phyloP scores from a whole-genome alignment of 345 rosid species.

The Pistacia integerrima region DNA sequence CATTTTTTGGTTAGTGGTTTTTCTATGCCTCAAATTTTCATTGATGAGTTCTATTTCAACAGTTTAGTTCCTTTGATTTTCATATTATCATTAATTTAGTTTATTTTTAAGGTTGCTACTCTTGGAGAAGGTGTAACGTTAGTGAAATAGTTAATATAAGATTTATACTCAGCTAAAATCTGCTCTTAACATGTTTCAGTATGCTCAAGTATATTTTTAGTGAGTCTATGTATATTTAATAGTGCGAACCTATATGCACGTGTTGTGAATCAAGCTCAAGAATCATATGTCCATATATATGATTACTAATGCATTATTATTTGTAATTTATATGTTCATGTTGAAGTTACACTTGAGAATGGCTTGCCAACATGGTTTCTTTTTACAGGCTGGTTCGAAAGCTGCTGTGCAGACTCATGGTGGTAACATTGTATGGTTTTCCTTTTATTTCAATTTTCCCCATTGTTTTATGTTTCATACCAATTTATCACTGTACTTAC shows the following conservation, averaged over 20 bases:
- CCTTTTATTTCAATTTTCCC: constrained; percentile 12
- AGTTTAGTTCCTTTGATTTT: constrained; percentile 9
- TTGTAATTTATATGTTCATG: no score
- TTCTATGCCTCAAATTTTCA: not conserved
- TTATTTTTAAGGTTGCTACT: constrained; percentile 59
- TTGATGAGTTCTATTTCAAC: not conserved
- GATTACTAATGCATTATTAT: no score
- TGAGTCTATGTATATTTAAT: no score
- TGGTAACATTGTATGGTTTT: constrained; percentile 42
- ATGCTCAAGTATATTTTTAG: no score
- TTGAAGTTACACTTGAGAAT: no score
- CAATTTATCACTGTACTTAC: constrained; percentile 5
- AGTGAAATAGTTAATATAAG: not conserved
- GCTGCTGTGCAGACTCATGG: constrained; percentile 56
- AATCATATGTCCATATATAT: no score
- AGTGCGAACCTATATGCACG: no score
- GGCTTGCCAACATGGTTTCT: constrained; percentile 13
- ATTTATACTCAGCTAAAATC: no score
- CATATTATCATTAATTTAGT: constrained; percentile 6
- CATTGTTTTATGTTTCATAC: not conserved
- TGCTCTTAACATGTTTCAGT: no score
- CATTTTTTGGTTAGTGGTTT: no score
- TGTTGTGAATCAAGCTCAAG: no score
- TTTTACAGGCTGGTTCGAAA: constrained; percentile 70
- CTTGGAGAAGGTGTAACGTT: constrained; percentile 89